Percentiles rank a stretch among this genome's conserved stretches.
Conservation (phyloP, 495 filamentous ascomycete genomes). For the Hypoxylon trugodes region DNA sequence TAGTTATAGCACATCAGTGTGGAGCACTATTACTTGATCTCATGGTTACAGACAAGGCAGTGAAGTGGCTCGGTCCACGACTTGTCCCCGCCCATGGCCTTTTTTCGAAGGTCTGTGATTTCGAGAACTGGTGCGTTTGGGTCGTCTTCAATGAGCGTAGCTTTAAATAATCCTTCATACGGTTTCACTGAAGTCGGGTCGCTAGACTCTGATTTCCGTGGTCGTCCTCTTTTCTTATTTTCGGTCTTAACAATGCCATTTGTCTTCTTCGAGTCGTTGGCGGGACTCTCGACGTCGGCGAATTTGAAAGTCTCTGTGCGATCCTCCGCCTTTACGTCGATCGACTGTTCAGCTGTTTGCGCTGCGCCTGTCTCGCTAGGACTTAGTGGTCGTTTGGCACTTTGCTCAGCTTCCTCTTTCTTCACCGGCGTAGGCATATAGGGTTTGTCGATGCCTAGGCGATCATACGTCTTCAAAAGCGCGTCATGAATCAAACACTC, state of each 20-base stretch:
- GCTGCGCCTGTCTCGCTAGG: constrained; percentile 53
- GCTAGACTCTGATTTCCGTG: constrained; percentile 41
- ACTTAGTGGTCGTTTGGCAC: constrained; percentile 52
- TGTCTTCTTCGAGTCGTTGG: too few species aligned
- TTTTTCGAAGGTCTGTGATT: constrained; percentile 54
- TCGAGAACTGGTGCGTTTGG: constrained; percentile 47
- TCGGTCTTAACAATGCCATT: constrained; percentile 34
- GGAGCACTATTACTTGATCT: constrained; percentile 45
- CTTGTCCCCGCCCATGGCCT: constrained; percentile 53
- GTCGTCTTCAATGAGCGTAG: constrained; percentile 48
- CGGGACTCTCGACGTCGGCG: constrained; percentile 28
- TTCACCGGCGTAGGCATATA: constrained; percentile 48
- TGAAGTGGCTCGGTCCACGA: constrained; percentile 55
- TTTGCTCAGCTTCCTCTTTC: constrained; percentile 46
- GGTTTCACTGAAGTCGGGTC: constrained; percentile 47
- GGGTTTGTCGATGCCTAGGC: constrained; percentile 56
- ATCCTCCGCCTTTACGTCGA: constrained; percentile 56
- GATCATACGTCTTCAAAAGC: constrained; percentile 56
- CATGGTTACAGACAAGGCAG: constrained; percentile 52
- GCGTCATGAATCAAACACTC: constrained; percentile 65
- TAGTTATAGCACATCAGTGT: neutral
- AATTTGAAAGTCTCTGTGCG: constrained; percentile 34
- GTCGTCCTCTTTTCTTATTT: constrained; percentile 42
- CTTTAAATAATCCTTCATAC: constrained; percentile 56
- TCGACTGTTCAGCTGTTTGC: constrained; percentile 52